These are phyloP conservation scores for Orbilia ellipsospora DNA, from an alignment of 2,329 filamentous ascomycete genomes.

Conservation along the genomic window DNA sequence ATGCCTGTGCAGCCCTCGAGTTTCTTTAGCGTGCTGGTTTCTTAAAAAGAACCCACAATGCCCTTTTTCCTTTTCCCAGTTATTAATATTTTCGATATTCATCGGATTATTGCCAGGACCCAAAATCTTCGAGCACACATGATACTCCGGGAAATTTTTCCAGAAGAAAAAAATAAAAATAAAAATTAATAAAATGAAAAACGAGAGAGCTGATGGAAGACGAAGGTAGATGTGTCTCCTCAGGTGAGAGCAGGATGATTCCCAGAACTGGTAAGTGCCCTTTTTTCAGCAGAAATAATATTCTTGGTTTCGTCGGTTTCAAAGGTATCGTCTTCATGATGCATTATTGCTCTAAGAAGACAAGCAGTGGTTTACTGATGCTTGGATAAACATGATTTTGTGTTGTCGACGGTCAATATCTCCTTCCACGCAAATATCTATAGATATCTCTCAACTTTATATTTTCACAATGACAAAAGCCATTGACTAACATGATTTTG, in stretches of 20 bases:
- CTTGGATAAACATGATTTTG: conserved; percentile 43
- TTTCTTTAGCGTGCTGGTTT: conserved; percentile 34
- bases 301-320: background rate
- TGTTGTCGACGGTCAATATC: conserved; percentile 31
- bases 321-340: background rate
- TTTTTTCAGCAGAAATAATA: background rate
- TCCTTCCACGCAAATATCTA: background rate
- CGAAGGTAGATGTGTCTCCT: conserved; percentile 1
- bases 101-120: conserved; percentile 12
- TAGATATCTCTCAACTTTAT: background rate
- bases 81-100: conserved; percentile 15
- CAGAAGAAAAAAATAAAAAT: too few relatives aligned
- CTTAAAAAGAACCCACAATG: conserved; percentile 46
- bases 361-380: background rate
- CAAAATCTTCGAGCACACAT: conserved; percentile 2
- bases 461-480: conserved; percentile 32
- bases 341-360: too few relatives aligned
- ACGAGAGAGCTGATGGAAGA: background rate
- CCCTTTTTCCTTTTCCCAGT: conserved; percentile 26
- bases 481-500: conserved; percentile 32
- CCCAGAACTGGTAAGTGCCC: conserved; percentile 25
- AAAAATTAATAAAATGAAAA: too few relatives aligned
- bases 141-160: background rate
- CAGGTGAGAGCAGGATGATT: background rate
- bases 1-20: conserved; percentile 33